Percentiles rank a stretch among this genome's conserved stretches.
Conservation (phyloP, 768 basidiomycete genomes). For the Rhodosporidiobolus odoratus region DNA sequence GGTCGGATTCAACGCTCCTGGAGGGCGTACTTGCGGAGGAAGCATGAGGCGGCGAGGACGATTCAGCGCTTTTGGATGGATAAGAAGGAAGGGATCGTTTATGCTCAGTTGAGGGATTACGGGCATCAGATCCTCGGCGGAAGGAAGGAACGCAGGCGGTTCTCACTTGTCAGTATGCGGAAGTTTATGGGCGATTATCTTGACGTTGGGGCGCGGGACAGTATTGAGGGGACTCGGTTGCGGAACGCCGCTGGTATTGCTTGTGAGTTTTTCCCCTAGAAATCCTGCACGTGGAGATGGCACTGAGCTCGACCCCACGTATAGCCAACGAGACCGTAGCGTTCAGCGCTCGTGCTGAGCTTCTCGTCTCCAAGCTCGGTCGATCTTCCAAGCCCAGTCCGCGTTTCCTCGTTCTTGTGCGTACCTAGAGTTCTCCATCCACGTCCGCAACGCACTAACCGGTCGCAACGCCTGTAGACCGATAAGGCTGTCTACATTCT, state of each 20-base stretch:
- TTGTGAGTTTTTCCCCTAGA: conserved; percentile 52
- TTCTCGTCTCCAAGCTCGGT: conserved; percentile 74
- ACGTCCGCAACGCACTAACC: neutral
- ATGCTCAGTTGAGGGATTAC: conserved; percentile 84
- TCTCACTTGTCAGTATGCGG: conserved; percentile 86
- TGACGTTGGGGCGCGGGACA: conserved; percentile 67
- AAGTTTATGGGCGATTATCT: conserved; percentile 96
- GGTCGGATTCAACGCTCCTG: conserved; percentile 90
- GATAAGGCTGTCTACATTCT: conserved; percentile 78
- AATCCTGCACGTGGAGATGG: neutral
- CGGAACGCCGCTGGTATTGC: conserved; percentile 65
- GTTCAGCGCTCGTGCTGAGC: conserved; percentile 74
- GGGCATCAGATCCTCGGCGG: conserved; percentile 87
- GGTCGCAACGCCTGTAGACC: conserved; percentile 55
- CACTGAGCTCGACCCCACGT: neutral
- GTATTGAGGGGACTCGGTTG: conserved; percentile 68
- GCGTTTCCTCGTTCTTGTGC: conserved; percentile 79
- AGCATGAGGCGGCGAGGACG: conserved; percentile 85
- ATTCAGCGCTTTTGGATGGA: conserved; percentile 99
- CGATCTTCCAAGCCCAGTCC: conserved; percentile 89
- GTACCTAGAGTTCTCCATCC: conserved; percentile 45
- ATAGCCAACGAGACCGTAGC: conserved; percentile 64
- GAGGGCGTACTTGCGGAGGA: conserved; percentile 91
- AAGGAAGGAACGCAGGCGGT: conserved; percentile 87
- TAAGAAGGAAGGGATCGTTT: conserved; percentile 88